Evolutionary conservation across 208 protist genomes (phyloP), one percentile per base, ranked within the genome.

Genomic region (Trypanosoma rangeli): DNA sequence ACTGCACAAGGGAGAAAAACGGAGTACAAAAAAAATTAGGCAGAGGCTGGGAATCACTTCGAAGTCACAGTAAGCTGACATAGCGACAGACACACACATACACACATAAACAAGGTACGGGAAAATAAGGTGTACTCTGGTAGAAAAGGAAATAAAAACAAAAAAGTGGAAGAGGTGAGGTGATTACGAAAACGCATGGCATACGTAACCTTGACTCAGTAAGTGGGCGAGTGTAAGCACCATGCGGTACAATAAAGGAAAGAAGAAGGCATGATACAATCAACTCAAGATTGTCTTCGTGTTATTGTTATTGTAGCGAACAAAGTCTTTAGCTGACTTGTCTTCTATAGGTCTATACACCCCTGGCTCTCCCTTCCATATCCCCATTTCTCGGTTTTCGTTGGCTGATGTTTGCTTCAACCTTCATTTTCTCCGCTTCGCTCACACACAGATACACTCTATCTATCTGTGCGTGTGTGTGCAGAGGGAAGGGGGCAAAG

Each of bases 1-100:
- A 46, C 15, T 46, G 12, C 42, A 46, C 8, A 16, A 1, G 31
- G 26, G n/a, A 77, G 69, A 77, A 50, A 44, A 2, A 64, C 26
- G 28, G 28, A 16, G 49, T 20, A 44, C 22, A 20, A 10, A 49
- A 46, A 18, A 55, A 57, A 57, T 65, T 7, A 70, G 52, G n/a
- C 35, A 31, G 59, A 4, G 64, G 22, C 22, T 12, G 18, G 20
- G 12, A 63, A 37, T 22, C 39, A 69, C 33, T 37, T 2, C 2
- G 33, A 37, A 37, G 33, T 7, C 33, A 7, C 33, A 7, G 33
- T 2, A 2, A 37, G 33, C 4, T 7, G 33, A 2, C 33, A 37
- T 37, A 7, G 33, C 33, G 33, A 7, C 33, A 37, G 33, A 37
- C 4, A 20, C 8, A 46, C 8, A 46, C 42, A 9, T 46, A 46